phyloP scores from a whole-genome alignment of 2,329 filamentous ascomycete species.

The Verticillium zaregamsianum region DNA sequence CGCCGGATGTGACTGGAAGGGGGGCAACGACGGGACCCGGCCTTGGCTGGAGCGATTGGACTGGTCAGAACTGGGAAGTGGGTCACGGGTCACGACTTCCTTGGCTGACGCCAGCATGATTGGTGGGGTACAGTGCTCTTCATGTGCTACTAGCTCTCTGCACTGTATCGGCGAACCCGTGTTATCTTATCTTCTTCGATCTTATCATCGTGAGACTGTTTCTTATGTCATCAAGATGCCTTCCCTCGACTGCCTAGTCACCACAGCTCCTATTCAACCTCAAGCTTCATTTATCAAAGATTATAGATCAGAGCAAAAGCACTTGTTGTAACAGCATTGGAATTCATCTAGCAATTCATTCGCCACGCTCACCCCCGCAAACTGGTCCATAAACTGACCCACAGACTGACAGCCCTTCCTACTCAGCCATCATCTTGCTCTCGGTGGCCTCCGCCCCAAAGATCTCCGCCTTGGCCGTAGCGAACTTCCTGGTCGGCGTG shows the following conservation, averaged over 20 bases:
- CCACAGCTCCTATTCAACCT: no score
- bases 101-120: not conserved
- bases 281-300: no score
- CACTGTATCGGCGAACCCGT: not conserved
- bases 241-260: no score
- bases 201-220: no score
- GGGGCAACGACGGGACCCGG: not conserved
- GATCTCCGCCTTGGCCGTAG: not conserved
- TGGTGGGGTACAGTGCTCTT: not conserved
- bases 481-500: constrained; percentile 3
- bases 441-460: not conserved
- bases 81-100: not conserved
- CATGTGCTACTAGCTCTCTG: not conserved
- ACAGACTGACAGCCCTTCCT: not conserved
- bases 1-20: not conserved
- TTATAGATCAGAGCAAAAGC: no score
- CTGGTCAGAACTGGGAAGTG: not conserved
- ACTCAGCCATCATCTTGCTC: not conserved
- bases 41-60: not conserved
- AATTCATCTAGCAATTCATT: no score
- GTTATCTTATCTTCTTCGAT: not conserved
- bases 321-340: no score
- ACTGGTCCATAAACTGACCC: no score
- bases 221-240: no score
- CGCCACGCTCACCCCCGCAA: no score